A percentile compares a stretch with the other conserved stretches of the same genome.
phyloP scores from a whole-genome alignment of 305 asterid genomes.

The Fraxinus sp. region DNA sequence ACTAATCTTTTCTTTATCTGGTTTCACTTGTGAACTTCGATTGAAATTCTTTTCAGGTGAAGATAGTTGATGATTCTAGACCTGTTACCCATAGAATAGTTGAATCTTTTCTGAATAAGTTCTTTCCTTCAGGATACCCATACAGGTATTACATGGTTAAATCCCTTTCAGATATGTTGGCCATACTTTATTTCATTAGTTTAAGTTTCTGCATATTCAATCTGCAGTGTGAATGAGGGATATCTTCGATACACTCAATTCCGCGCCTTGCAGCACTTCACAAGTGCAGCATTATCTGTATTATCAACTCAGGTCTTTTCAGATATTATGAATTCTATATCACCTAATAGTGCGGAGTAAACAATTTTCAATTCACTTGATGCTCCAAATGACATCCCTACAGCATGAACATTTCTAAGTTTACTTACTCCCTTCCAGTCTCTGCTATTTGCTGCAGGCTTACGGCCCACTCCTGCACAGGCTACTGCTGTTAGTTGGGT shows the following conservation, averaged over 20 bases:
- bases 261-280: slow-evolving; percentile 90
- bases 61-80: slow-evolving; percentile 70
- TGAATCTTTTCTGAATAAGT: slow-evolving; percentile 74
- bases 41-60: slow-evolving; percentile 51
- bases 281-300: slow-evolving; percentile 88
- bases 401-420: slow-evolving; percentile 26
- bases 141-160: slow-evolving; percentile 53
- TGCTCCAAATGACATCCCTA: slow-evolving; percentile 23
- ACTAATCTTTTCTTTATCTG: background rate
- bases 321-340: slow-evolving; percentile 8
- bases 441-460: slow-evolving; percentile 95
- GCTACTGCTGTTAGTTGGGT: slow-evolving; percentile 99
- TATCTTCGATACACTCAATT: slow-evolving; percentile 92
- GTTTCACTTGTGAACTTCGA: background rate
- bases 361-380: slow-evolving; percentile 14
- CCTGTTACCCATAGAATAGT: slow-evolving; percentile 55
- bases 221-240: slow-evolving; percentile 90
- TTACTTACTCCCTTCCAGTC: slow-evolving; percentile 74
- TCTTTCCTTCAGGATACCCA: slow-evolving; percentile 97
- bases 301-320: slow-evolving; percentile 92
- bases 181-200: slow-evolving; percentile 8
- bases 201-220: slow-evolving; percentile 15
- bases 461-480: slow-evolving; percentile 97
- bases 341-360: background rate
- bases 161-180: slow-evolving; percentile 6